Evolutionary conservation across 2,329 filamentous ascomycete genomes (phyloP).

Genomic region (Fusarium sp.): DNA sequence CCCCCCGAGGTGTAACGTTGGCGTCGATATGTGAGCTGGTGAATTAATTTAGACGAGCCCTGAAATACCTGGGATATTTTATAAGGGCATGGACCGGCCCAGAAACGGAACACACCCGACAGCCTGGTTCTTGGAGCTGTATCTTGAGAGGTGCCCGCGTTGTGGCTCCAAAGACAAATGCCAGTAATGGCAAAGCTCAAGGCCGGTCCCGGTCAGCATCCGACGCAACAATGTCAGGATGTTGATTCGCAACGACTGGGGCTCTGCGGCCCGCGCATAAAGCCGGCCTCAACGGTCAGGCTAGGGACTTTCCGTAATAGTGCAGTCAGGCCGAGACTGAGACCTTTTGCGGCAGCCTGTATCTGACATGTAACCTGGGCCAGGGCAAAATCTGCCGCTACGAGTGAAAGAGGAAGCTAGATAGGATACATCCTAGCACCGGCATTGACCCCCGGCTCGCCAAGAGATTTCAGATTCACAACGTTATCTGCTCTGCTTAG

Average conservation of each 20-base stretch:
- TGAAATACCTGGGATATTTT: too few relatives aligned
- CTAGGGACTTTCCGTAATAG: slow-evolving; percentile 11
- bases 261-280: slow-evolving; percentile 19
- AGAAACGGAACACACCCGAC: too few relatives aligned
- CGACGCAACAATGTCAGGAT: background rate
- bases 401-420: slow-evolving; percentile 25
- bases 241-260: slow-evolving; percentile 8
- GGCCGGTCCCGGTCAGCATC: too few relatives aligned
- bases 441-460: slow-evolving; percentile 9
- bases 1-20: too few relatives aligned
- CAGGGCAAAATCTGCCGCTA: slow-evolving; percentile 3
- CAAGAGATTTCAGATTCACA: slow-evolving; percentile 17
- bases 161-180: too few relatives aligned
- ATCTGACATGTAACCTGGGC: slow-evolving; percentile 4
- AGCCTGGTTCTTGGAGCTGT: too few relatives aligned
- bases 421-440: background rate
- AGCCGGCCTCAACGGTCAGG: background rate
- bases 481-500: slow-evolving; percentile 14
- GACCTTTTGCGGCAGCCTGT: slow-evolving; percentile 2
- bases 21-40: too few relatives aligned
- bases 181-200: too few relatives aligned
- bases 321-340: background rate
- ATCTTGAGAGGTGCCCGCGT: too few relatives aligned
- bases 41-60: too few relatives aligned
- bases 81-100: too few relatives aligned